These are phyloP conservation scores for Colletotrichum aenigma DNA, from an alignment of 2,329 filamentous ascomycete species.

Conservation along the genomic window DNA sequence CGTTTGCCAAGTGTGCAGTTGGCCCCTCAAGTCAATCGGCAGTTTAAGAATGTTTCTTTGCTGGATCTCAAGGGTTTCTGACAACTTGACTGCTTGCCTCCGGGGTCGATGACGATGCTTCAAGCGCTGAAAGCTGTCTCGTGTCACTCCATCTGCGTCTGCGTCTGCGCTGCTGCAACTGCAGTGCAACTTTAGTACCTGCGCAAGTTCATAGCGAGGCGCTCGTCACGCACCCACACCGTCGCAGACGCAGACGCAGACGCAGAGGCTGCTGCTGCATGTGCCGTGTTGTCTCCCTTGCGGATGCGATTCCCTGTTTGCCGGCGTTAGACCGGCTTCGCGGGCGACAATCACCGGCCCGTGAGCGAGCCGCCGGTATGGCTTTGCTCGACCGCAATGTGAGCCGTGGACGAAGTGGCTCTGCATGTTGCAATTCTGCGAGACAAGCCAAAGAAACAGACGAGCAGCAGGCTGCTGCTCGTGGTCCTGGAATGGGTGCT, in stretches of 20 bases:
- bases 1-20: neutral
- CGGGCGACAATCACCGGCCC: neutral
- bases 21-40: neutral
- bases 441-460: neutral
- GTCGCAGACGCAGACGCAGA: neutral
- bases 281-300: neutral
- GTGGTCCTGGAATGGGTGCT: neutral
- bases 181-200: neutral
- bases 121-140: neutral
- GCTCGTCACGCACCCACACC: neutral
- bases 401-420: neutral
- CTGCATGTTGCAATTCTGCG: neutral
- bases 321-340: neutral
- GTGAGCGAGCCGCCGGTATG: neutral
- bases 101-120: neutral
- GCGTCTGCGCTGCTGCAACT: neutral
- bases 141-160: neutral
- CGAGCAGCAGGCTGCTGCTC: neutral
- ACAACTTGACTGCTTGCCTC: neutral
- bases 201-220: neutral
- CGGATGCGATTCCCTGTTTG: neutral
- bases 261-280: neutral
- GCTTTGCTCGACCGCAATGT: neutral
- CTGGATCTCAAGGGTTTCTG: neutral
- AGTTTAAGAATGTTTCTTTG: slow-evolving; percentile 1